Base-by-base conservation (phyloP, 495 filamentous ascomycete species). In the Xylaria nigripes region DNA sequence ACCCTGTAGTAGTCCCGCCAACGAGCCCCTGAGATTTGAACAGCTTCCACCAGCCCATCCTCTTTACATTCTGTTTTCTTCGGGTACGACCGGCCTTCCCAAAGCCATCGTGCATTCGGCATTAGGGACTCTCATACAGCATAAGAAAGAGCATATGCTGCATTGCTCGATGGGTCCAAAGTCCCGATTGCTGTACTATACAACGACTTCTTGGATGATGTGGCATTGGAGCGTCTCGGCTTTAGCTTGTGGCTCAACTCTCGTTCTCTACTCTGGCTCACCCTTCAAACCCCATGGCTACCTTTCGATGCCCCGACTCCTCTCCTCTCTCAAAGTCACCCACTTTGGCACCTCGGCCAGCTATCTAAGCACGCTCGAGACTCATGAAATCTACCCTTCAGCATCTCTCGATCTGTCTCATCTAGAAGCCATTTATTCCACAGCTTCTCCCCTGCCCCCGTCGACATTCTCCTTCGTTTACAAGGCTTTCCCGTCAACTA, bases 201-300 rank as follows among this genome's bases (percentile, higher is more conserved):
- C 90, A 2, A 95, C 90, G 2, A 84, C 81, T 25, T 94, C 90
- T 3, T 93, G 86, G 89, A 93, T 95, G 90, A 96, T 95, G 90
- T 93, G 89, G 86, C 90, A 95, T 67, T 95, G 90, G 90, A 81
- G 90, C 41, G 81, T 95, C 18, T 91, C 87, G 5, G 88, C 81
- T 0, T 79, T 95, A 8, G 85, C 88, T 10, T 82, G 79, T 49
- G 90, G 90, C 51, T 78, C 86, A 6, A 91, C 88, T 0, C 75
- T 95, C 38, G 79, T 95, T 19, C 76, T 95, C 3, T 96, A 96
- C 68, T 86, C 93, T 56, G 90, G 90, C 27, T 93, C 87, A 0
- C 90, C 90, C 16, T 95, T 95, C 76, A 74, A 82, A 22, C 72
- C 75, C 0, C 68, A 76, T 49, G 67, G 67, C 10, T 65, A 72